A percentile compares a stretch with the other conserved stretches of the same genome.
These are phyloP conservation scores for Lactarius sanguifluus DNA, from an alignment of 768 basidiomycete species.

Conservation along the genomic window DNA sequence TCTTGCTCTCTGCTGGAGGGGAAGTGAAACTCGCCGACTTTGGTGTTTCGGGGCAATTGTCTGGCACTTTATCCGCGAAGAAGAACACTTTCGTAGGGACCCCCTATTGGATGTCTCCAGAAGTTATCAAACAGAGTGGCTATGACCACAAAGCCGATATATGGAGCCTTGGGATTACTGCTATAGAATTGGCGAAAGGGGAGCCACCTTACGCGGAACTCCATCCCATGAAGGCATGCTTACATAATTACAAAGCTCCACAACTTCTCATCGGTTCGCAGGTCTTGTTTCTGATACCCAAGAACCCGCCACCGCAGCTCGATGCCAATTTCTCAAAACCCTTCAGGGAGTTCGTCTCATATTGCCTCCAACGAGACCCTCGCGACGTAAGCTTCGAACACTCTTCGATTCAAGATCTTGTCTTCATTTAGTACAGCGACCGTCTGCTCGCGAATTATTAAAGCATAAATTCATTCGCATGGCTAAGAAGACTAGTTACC, in stretches of 20 bases:
- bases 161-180: constrained; percentile 97
- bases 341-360: constrained; percentile 91
- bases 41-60: constrained; percentile 96
- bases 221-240: constrained; percentile 94
- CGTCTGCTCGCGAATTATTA: constrained; percentile 89
- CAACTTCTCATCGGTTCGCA: constrained; percentile 34
- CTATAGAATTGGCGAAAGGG: constrained; percentile 95
- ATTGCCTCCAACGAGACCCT: constrained; percentile 93
- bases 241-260: neutral
- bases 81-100: constrained; percentile 99
- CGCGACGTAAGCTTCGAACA: constrained; percentile 60
- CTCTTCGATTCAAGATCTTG: neutral
- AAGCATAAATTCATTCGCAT: constrained; percentile 95
- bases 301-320: constrained; percentile 90
- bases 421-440: constrained; percentile 57
- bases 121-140: constrained; percentile 99
- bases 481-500: constrained; percentile 92
- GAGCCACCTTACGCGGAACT: constrained; percentile 98
- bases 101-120: constrained; percentile 99
- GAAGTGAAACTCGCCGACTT: constrained; percentile 99
- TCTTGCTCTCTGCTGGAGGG: constrained; percentile 85
- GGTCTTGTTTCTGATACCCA: constrained; percentile 98
- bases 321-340: constrained; percentile 90
- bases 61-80: constrained; percentile 88
- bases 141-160: constrained; percentile 99